Percentiles rank a stretch among this genome's conserved stretches.
Conservation (phyloP, 192 early-diverging fungal species). For the Entrophospora sp. region DNA sequence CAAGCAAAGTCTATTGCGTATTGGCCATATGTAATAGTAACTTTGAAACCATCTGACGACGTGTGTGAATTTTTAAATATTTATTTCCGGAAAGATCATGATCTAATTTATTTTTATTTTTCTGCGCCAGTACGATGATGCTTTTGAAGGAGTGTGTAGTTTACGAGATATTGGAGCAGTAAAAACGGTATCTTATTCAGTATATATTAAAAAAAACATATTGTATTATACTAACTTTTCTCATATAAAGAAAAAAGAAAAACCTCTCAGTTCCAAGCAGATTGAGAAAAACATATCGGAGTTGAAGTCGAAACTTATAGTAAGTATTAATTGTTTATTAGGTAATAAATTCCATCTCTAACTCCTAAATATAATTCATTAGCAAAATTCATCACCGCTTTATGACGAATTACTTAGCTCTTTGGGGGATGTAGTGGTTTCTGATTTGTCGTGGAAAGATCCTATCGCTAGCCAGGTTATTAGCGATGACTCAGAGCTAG, state of each 20-base stretch:
- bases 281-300: too few relatives aligned
- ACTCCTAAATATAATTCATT: too few relatives aligned
- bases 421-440: neutral
- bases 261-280: neutral
- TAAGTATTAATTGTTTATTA: conserved; percentile 1
- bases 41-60: conserved; percentile 2
- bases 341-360: neutral
- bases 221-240: neutral
- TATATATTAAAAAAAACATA: neutral
- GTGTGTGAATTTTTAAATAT: neutral
- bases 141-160: conserved; percentile 3
- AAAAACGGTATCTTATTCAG: neutral
- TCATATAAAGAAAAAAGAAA: neutral
- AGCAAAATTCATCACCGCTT: too few relatives aligned
- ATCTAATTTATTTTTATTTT: neutral
- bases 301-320: too few relatives aligned
- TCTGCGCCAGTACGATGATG: conserved; percentile 4
- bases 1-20: conserved; percentile 9
- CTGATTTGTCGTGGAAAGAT: conserved; percentile 1
- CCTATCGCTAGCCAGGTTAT: conserved; percentile 2
- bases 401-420: too few relatives aligned
- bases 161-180: conserved; percentile 8
- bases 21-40: neutral
- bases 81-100: neutral
- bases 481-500: neutral